Base-by-base conservation (phyloP, 192 early-diverging fungal genomes). In the Rhizophlyctis rosea region DNA sequence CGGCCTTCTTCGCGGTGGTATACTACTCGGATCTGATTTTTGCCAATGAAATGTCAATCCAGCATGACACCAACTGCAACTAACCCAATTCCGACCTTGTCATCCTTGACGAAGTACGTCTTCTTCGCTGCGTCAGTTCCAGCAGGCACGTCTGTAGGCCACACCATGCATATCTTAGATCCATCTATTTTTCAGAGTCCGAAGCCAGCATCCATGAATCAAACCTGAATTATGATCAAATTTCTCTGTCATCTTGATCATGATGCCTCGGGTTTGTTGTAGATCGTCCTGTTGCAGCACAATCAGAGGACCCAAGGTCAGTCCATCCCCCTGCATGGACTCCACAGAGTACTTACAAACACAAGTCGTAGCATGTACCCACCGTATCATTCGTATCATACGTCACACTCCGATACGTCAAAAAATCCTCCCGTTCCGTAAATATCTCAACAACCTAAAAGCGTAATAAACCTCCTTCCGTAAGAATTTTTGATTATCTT, bases 231-330 rank as follows among this genome's bases (percentile, higher is more conserved):
- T 71, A 7, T 72, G 54, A 28, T 68, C 73, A 34, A 79, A 80
- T 51, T 85, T 85, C 53, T 85, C 83, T 25, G 83, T 71, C 83
- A 85, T 85, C 35, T 85, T 85, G 1, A 77, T 33, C 16, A 82
- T 68, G 1, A 59, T 51, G 7, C 69, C 65, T 16, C 67, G 31
- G 18, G 36, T 31, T 24, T 23, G 14, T 34, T 62, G 30, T 18
- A 63, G 60, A 36, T 68, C 63, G 18, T 68, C 53, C 23, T 47
- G 54, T n/a, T n/a, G n/a, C 18, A 52, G 23, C 16, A 31, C n/a
- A n/a, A n/a, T n/a, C n/a, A n/a, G n/a, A n/a, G n/a, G n/a, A n/a
- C n/a, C n/a, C n/a, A n/a, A n/a, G n/a, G n/a, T n/a, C n/a, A n/a
- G n/a, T n/a, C n/a, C n/a, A n/a, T n/a, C n/a, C n/a, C n/a, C n/a